Evolutionary conservation across 2,329 filamentous ascomycete genomes (phyloP).

Genomic region (Coniochaeta sp.): DNA sequence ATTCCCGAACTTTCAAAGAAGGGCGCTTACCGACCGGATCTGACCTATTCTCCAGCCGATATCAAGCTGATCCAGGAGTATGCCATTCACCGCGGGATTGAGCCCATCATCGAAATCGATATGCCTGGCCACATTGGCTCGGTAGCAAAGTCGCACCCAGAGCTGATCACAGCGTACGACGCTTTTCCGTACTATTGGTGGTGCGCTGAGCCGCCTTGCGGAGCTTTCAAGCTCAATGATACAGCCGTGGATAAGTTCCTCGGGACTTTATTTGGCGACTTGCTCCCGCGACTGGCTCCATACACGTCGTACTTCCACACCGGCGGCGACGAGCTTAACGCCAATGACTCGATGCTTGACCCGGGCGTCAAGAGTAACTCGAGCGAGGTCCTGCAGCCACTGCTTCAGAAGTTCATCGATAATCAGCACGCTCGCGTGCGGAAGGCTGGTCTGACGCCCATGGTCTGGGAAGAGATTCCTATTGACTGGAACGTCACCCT

Average conservation of each 20-base stretch:
- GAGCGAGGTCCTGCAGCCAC: conserved; percentile 56
- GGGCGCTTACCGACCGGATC: conserved; percentile 62
- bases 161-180: conserved; percentile 61
- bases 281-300: conserved; percentile 63
- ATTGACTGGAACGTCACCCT: conserved; percentile 71
- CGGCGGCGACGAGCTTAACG: conserved; percentile 81
- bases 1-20: conserved; percentile 65
- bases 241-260: conserved; percentile 64
- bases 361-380: conserved; percentile 63
- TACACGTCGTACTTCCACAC: conserved; percentile 76
- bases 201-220: conserved; percentile 58
- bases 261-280: conserved; percentile 63
- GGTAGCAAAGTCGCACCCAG: conserved; percentile 59
- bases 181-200: conserved; percentile 49
- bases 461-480: conserved; percentile 87
- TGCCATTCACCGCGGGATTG: conserved; percentile 59
- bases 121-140: conserved; percentile 73
- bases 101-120: conserved; percentile 71
- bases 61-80: conserved; percentile 63
- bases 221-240: conserved; percentile 70
- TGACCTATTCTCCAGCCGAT: conserved; percentile 61
- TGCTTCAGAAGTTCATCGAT: conserved; percentile 73
- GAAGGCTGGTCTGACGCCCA: conserved; percentile 56
- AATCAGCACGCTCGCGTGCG: conserved; percentile 60
- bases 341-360: conserved; percentile 67